These are phyloP conservation scores for Stereocaulon alpinum DNA, from an alignment of 495 filamentous ascomycete genomes.

Conservation along the genomic window DNA sequence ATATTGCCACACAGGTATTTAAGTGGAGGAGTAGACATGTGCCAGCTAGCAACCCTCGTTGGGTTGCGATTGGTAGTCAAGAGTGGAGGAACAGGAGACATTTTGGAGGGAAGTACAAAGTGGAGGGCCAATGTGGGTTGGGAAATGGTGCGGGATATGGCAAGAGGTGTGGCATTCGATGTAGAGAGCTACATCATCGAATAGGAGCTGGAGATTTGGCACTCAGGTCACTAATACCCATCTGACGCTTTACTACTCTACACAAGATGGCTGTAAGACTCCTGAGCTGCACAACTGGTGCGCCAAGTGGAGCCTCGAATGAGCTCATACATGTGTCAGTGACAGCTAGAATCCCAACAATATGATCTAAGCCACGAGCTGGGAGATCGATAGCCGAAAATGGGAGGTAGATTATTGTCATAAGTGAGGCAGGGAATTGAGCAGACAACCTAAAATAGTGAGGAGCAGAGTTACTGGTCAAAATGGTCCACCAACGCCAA, in stretches of 20 bases:
- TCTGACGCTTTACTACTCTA: too few relatives aligned
- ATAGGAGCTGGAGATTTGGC: conserved; percentile 22
- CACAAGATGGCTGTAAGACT: not conserved
- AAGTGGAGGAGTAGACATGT: conserved; percentile 42
- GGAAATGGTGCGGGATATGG: conserved; percentile 57
- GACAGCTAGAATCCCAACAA: too few relatives aligned
- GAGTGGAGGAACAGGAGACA: conserved; percentile 43
- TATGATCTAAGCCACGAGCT: too few relatives aligned
- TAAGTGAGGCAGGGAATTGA: too few relatives aligned
- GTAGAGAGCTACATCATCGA: conserved; percentile 62
- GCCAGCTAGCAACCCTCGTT: conserved; percentile 69
- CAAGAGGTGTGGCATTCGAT: conserved; percentile 60
- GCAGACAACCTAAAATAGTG: too few relatives aligned
- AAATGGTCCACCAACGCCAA: too few relatives aligned
- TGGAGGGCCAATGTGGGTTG: conserved; percentile 68
- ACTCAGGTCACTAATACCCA: not conserved
- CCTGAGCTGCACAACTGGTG: not conserved
- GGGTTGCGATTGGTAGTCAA: conserved; percentile 65
- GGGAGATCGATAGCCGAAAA: too few relatives aligned
- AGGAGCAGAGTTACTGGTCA: too few relatives aligned
- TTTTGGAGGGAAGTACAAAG: conserved; percentile 49
- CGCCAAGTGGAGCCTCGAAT: too few relatives aligned
- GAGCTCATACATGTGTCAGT: too few relatives aligned
- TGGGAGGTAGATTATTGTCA: too few relatives aligned
- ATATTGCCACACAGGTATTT: conserved; percentile 57